Base-by-base conservation (phyloP, 345 rosid genomes). In the Eutrema japonicum region DNA sequence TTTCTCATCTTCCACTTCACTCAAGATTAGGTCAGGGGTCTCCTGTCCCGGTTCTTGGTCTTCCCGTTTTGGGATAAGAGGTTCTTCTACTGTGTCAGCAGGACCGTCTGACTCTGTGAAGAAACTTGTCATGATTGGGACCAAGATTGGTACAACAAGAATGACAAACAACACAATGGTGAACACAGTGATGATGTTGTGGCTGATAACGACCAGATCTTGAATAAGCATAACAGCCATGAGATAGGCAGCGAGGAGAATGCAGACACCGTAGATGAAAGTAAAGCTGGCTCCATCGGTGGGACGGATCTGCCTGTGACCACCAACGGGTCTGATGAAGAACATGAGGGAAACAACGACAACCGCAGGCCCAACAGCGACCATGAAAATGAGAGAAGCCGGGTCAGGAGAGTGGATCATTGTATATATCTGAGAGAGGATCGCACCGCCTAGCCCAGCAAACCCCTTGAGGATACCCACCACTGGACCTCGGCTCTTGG, bases 401-500 rank as follows among this genome's bases (percentile, higher is more conserved):
- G 84, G 91, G 60, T 92, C 85, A 6, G 98, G 87, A 38, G 92
- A 83, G 77, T 92, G 83, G 68, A 90, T 75, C 91, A 80, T 56
- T 0, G 96, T 81, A 61, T 89, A 96, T 77, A 92, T 82, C 78
- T 90, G 99, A 41, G 97, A 86, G 84, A 92, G 81, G 61, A 92
- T 90, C 14, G 99, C 98, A 10, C 99, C 99, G n/a, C 97, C 85
- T 63, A 92, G 81, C 13, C 99, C 99, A 30, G 98, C 97, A 82
- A 92, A 92, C 16, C 98, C 99, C 76, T 96, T 96, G 81, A 92
- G 88, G 66, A 96, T 88, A 72, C 98, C 98, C 26, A 96, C 99
- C 73, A 96, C 91, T 8, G 98, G 99, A 77, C 98, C 99, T 50
- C 98, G 70, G 76, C 97, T 96, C 79, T 89, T 96, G 3, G 98